Evolutionary conservation across 164 flowering plant genomes (phyloP).

Genomic region (Malania oleifera): DNA sequence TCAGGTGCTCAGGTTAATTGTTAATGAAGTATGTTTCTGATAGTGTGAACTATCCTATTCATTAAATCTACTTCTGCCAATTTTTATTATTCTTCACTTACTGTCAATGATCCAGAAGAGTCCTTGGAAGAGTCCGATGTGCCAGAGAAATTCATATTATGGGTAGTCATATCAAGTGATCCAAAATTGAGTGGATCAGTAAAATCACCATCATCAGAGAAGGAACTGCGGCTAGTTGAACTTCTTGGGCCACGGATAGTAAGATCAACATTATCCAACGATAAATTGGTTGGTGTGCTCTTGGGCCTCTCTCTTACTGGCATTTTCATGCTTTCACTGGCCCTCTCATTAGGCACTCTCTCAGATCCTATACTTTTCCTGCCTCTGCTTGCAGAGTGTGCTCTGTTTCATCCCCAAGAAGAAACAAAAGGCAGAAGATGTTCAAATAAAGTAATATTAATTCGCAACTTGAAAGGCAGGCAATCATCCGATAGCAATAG

Average conservation of each 20-base stretch:
- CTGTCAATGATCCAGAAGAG: constrained; percentile 18
- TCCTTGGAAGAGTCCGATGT: constrained; percentile 11
- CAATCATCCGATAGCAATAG: too few relatives aligned
- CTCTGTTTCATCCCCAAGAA: too few relatives aligned
- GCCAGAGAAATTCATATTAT: constrained; percentile 28
- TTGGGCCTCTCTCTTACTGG: constrained; percentile 15
- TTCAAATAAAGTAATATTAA: too few relatives aligned
- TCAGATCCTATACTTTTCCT: constrained; percentile 17
- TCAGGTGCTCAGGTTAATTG: too few relatives aligned
- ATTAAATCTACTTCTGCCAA: too few relatives aligned
- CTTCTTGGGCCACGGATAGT: not conserved
- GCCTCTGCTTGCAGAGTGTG: not conserved
- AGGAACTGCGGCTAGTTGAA: constrained; percentile 22
- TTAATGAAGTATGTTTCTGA: too few relatives aligned
- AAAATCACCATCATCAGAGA: constrained; percentile 25
- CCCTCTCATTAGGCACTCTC: constrained; percentile 14
- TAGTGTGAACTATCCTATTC: too few relatives aligned
- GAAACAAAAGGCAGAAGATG: too few relatives aligned
- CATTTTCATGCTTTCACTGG: constrained; percentile 11
- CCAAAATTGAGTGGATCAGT: constrained; percentile 13
- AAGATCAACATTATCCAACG: constrained; percentile 21
- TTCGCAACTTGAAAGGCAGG: too few relatives aligned
- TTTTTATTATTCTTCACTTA: constrained; percentile 1
- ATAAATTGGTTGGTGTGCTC: constrained; percentile 17
- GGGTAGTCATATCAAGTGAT: constrained; percentile 32